Base-by-base conservation (phyloP, 768 basidiomycete genomes). In the Rhodocollybia butyracea region DNA sequence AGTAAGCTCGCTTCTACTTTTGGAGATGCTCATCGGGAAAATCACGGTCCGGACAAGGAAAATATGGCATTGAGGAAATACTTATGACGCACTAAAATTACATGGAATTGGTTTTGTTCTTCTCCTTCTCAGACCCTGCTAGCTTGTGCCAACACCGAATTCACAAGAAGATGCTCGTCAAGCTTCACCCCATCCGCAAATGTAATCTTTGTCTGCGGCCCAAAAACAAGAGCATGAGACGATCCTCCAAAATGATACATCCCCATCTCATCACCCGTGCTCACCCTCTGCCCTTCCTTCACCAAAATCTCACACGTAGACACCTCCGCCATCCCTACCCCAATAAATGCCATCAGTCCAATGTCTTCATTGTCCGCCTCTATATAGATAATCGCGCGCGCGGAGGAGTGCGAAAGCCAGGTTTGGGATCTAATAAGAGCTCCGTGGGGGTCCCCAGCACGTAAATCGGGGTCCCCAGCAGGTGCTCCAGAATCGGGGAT, bases 181-280 rank as follows among this genome's bases (percentile, higher is more conserved):
- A n/a, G n/a, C n/a, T n/a, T n/a, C n/a, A n/a, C n/a, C n/a, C n/a
- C n/a, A n/a, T n/a, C n/a, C n/a, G n/a, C n/a, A n/a, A n/a, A n/a
- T n/a, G n/a, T n/a, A n/a, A n/a, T n/a, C n/a, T n/a, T n/a, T n/a
- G n/a, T n/a, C n/a, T n/a, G n/a, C n/a, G n/a, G n/a, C n/a, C n/a
- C 42, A 38, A 54, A 54, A 7, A 54, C 36, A 13, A 54, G 42
- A 4, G 53, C 31, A 54, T 46, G 43, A 17, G 55, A 39, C 31
- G 78, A 80, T 21, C 80, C 81, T 17, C 80, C 81, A 66, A 78
- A 81, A 63, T 77, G 79, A 75, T 82, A 78, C 68, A 63, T 70
- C 54, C 81, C 82, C 0, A 80, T 51, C 59, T 80, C 64, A 27
- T 81, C 77, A 0, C 81, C 80, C 56, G 74, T 74, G 50, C 68